These are phyloP conservation scores for Pseudocercospora crystallina DNA, from an alignment of 2,329 filamentous ascomycete species.

Conservation along the genomic window DNA sequence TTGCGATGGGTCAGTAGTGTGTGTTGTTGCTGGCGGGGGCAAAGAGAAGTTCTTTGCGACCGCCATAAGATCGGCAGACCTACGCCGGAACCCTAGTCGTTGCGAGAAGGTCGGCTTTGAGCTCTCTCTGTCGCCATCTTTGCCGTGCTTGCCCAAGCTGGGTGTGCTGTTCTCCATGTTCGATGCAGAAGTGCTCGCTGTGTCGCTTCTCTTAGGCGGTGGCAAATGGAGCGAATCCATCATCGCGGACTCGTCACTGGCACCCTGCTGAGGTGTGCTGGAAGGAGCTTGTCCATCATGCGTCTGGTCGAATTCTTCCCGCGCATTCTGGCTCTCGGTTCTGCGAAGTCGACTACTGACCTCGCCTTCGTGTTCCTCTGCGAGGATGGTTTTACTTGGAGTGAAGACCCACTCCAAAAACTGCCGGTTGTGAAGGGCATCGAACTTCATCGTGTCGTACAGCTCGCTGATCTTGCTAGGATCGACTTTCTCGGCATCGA, in stretches of 20 bases:
- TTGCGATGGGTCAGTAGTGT: conserved; percentile 48
- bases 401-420: conserved; percentile 98
- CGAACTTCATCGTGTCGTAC: conserved; percentile 99
- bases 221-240: conserved; percentile 20
- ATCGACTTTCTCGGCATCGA: conserved; percentile 95
- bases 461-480: conserved; percentile 98
- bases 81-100: conserved; percentile 55
- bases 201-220: conserved; percentile 25
- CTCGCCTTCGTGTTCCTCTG: conserved; percentile 52
- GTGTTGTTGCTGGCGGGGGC: conserved; percentile 11
- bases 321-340: conserved; percentile 34
- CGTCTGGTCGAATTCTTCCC: conserved; percentile 34
- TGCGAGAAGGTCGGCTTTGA: conserved; percentile 39
- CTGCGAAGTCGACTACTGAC: conserved; percentile 23
- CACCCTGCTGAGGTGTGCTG: conserved; percentile 12
- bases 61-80: conserved; percentile 45
- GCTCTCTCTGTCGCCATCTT: conserved; percentile 11
- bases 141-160: conserved; percentile 3
- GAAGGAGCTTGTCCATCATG: conserved; percentile 28
- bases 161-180: conserved; percentile 12
- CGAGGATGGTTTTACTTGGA: conserved; percentile 74
- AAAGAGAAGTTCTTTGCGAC: conserved; percentile 15
- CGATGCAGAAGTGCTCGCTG: conserved; percentile 18
- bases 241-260: background rate
- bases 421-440: conserved; percentile 91